Evolutionary conservation across 2,329 filamentous ascomycete species (phyloP), one percentile per base, ranked within the genome.

Genomic region (Claviceps sp.): DNA sequence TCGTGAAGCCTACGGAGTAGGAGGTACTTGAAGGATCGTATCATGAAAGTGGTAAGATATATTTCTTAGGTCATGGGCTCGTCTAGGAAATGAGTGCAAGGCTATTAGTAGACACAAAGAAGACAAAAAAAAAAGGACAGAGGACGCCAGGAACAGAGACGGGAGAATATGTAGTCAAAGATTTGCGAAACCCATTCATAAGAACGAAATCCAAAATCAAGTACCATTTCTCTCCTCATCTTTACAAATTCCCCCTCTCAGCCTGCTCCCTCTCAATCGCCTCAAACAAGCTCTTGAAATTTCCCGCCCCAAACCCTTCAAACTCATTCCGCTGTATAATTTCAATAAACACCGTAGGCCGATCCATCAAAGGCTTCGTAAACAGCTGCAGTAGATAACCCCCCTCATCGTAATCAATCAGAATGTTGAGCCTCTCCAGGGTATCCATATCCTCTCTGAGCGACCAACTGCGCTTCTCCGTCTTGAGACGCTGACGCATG

Each of bases 251-350:
- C 1, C 91, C 90, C 52, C 90, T 76, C 66, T 85, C 75, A 45
- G 82, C 88, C 74, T 96, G 91, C 68, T 96, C 90, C 49, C 90
- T 75, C 76, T 96, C 91, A 66, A 96, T 94, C 2, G 91, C 90
- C 74, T 96, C 90, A 62, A 96, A 96, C 60, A 96, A 63, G 55
- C 85, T 89, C 79, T 89, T 95, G 73, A 96, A 96, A 68, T 96
- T 97, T 1, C 91, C 91, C 0, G 90, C 91, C 4, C 91, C 90
- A 60, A 96, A 96, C 0, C 91, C 91, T 36, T 86, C 83, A 66
- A 96, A 96, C 57, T 88, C 83, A 60, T 94, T 84, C 52, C 90
- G 75, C 74, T 96, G 89, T 61, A 96, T 96, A 60, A 96, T 95
- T 77, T 96, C 91, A 56, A 96, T 82, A 65, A 96, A 96, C 29